A percentile compares a stretch with the other conserved stretches of the same genome.
Evolutionary conservation across 176 grass and related monocot species (phyloP).

Genomic region (Avena insularis): DNA sequence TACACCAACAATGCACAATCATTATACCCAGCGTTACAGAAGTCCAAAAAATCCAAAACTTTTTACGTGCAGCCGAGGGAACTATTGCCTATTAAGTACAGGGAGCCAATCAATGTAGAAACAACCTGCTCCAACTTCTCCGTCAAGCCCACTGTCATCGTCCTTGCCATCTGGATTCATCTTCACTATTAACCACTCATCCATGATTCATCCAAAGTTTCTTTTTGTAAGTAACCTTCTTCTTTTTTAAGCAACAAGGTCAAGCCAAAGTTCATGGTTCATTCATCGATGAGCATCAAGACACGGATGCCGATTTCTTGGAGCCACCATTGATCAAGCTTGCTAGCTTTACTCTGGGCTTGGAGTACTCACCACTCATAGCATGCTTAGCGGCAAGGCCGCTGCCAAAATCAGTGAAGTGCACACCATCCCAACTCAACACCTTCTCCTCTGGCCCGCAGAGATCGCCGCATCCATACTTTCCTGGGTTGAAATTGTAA

Average conservation of each 20-base stretch:
- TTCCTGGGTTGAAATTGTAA: conserved; percentile 56
- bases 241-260: not conserved
- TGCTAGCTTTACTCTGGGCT: conserved; percentile 54
- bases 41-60: not conserved
- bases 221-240: not conserved
- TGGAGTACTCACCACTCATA: conserved; percentile 58
- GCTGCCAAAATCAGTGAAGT: conserved; percentile 58
- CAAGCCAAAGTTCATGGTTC: conserved; percentile 1
- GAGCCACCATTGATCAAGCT: conserved; percentile 59
- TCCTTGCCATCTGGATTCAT: not conserved
- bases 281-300: conserved; percentile 29
- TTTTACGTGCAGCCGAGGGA: conserved; percentile 21
- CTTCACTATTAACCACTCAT: conserved; percentile 12
- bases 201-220: conserved; percentile 7
- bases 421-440: conserved; percentile 64
- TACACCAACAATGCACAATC: conserved; percentile 14
- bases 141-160: not conserved
- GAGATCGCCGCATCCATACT: conserved; percentile 42
- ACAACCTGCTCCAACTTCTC: conserved; percentile 9
- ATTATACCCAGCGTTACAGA: conserved; percentile 28
- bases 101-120: conserved; percentile 40
- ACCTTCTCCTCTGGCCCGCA: conserved; percentile 50
- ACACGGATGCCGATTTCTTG: conserved; percentile 46
- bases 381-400: conserved; percentile 47
- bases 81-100: conserved; percentile 38